phyloP scores from a whole-genome alignment of 2,329 filamentous ascomycete genomes.

The Elsinoe arachidis region DNA sequence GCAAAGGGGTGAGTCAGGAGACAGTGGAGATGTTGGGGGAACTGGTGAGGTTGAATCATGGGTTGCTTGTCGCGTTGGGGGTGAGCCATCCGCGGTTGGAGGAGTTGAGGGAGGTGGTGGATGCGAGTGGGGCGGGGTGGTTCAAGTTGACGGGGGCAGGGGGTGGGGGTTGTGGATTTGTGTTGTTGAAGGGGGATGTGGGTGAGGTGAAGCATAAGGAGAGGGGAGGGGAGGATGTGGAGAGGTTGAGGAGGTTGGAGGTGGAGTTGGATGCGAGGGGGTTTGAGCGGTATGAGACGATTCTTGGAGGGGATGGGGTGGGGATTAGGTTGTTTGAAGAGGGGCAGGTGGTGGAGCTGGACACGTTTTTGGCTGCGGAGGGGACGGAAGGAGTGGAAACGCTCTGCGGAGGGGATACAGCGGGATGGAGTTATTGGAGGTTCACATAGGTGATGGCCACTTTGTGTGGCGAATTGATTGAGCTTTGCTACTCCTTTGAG shows the following conservation, averaged over 20 bases:
- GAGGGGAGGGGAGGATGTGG: constrained; percentile 11
- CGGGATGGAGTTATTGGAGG: constrained; percentile 31
- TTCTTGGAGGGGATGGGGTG: constrained; percentile 84
- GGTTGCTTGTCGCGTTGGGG: constrained; percentile 78
- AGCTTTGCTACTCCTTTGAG: not conserved
- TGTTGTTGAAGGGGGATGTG: constrained; percentile 60
- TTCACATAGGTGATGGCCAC: not conserved
- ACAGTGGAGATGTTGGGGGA: constrained; percentile 53
- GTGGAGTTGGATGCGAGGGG: constrained; percentile 49
- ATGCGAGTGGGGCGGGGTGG: constrained; percentile 85
- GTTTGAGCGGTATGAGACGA: constrained; percentile 80
- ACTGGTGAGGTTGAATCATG: constrained; percentile 83
- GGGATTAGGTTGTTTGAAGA: constrained; percentile 85
- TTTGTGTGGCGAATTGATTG: constrained; percentile 16
- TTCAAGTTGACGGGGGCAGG: constrained; percentile 95
- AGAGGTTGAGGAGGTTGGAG: constrained; percentile 42
- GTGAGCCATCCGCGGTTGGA: constrained; percentile 93
- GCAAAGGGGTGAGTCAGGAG: constrained; percentile 59
- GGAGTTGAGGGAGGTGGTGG: constrained; percentile 80
- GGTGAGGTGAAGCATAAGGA: constrained; percentile 33
- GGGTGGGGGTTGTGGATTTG: constrained; percentile 92
- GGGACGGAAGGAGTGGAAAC: constrained; percentile 78
- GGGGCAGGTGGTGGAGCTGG: constrained; percentile 86
- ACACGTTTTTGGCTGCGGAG: constrained; percentile 75
- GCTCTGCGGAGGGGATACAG: constrained; percentile 51